A percentile compares a stretch with the other conserved stretches of the same genome.
Evolutionary conservation across 2,329 filamentous ascomycete species (phyloP).

Genomic region (Penicillium capsulatum): DNA sequence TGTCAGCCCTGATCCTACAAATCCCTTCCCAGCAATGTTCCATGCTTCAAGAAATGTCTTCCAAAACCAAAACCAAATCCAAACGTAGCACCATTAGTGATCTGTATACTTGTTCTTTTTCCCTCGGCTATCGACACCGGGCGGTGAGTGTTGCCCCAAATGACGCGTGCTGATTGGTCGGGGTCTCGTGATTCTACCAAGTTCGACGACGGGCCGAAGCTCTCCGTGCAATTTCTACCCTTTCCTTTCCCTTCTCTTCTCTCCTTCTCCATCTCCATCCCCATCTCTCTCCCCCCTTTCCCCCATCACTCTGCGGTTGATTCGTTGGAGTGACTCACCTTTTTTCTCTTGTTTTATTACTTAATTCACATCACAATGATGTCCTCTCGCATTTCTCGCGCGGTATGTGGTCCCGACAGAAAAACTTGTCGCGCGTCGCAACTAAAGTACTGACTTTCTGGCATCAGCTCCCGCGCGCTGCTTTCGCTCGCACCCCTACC

Average conservation of each 20-base stretch:
- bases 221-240: constrained; percentile 35
- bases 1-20: no score
- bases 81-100: no score
- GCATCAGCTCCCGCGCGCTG: constrained; percentile 70
- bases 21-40: no score
- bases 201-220: constrained; percentile 39
- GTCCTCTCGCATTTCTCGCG: constrained; percentile 66
- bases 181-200: constrained; percentile 32
- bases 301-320: constrained; percentile 31
- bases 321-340: constrained; percentile 28
- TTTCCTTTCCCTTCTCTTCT: constrained; percentile 22
- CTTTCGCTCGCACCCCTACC: constrained; percentile 64
- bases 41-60: no score
- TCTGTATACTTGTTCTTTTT: not conserved
- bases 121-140: not conserved
- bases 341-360: constrained; percentile 35
- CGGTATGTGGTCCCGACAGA: constrained; percentile 55
- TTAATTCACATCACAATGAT: constrained; percentile 57
- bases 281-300: constrained; percentile 15
- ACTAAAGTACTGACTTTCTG: constrained; percentile 18
- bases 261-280: constrained; percentile 19
- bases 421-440: constrained; percentile 19
- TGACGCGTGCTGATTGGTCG: constrained; percentile 14
- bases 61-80: no score
- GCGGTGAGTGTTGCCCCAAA: constrained; percentile 2